Conservation (phyloP, 192 early-diverging fungal species). For the Chytriomyces confervae region DNA sequence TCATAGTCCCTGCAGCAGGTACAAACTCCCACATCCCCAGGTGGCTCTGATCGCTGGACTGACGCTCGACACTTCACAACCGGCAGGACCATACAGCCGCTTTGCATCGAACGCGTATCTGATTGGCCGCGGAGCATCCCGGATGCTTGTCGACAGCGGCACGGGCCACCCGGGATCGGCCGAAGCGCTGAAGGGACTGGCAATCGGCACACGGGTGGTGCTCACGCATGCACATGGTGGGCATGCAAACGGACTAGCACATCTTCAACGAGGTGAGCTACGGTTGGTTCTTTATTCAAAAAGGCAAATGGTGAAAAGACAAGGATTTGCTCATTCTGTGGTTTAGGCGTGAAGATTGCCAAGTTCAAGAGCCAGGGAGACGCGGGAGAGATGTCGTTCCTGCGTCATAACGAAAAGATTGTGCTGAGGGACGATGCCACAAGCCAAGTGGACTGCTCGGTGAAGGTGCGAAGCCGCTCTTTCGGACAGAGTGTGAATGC, state of each 20-base stretch:
- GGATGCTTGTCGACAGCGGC: neutral
- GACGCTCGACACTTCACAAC: neutral
- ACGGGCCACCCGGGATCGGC: neutral
- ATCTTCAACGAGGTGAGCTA: neutral
- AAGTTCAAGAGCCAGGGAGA: neutral
- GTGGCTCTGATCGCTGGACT: neutral
- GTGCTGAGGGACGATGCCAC: neutral
- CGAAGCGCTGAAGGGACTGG: neutral
- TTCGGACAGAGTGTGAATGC: neutral
- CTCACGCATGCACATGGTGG: slow-evolving; percentile 22
- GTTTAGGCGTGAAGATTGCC: too few relatives aligned
- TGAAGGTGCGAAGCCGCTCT: neutral
- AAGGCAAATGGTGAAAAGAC: too few relatives aligned
- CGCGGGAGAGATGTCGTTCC: neutral
- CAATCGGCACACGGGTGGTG: neutral
- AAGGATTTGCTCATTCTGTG: too few relatives aligned
- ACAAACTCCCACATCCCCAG: neutral
- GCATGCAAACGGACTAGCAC: neutral
- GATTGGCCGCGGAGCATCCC: neutral
- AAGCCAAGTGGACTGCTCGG: neutral
- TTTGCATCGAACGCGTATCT: slow-evolving; percentile 7
- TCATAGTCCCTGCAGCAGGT: neutral
- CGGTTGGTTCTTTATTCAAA: too few relatives aligned
- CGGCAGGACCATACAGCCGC: neutral
- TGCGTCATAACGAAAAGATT: neutral